Base-by-base conservation (phyloP, 768 basidiomycete species). In the Hydnomerulius pinastri region DNA sequence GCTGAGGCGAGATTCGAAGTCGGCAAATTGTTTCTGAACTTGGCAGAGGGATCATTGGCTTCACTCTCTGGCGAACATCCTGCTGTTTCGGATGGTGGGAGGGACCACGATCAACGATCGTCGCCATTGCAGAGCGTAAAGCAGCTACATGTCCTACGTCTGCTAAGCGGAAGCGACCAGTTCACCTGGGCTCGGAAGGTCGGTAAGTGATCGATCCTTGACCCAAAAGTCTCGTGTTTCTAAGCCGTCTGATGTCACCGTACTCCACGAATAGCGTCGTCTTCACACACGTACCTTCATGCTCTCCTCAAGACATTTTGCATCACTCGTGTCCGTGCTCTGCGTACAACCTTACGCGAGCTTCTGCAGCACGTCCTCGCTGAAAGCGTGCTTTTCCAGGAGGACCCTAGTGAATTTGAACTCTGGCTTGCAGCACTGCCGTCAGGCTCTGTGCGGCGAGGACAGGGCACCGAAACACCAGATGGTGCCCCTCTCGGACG, bases 1-100 rank as follows among this genome's bases (percentile, higher is more conserved):
- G 81, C 83, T 0, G 92, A 94, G 64, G 83, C 83, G 23, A 76
- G 85, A 43, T 98, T 95, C 58, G 95, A 98, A 65, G 82, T 87
- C 30, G 91, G 91, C 2, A 92, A 92, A 65, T 62, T 95, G 18
- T 68, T 94, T 24, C 73, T 74, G 48, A 71, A 74, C 48, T 73
- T 86, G 54, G 55, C 66, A 39, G 65, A 71, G 37, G 64, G 61
- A 25, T 68, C 68, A 11, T 46, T 65, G 2, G 48, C 40, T 9
- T 52, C 61, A n/a, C 33, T 50, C 11, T 55, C 61, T 1, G 49
- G 36, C 20, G 48, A 52, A 20, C 35, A 47, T 8, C 55, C 24
- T 18, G 38, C 2, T 1, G 25, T 15, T 20, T 25, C 48, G 28
- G 59, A 36, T 8, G 58, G 47, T n/a, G 66, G 24, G 2, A 50